phyloP scores from a whole-genome alignment of 2,329 filamentous ascomycete genomes.

The Xylariaceae sp. region DNA sequence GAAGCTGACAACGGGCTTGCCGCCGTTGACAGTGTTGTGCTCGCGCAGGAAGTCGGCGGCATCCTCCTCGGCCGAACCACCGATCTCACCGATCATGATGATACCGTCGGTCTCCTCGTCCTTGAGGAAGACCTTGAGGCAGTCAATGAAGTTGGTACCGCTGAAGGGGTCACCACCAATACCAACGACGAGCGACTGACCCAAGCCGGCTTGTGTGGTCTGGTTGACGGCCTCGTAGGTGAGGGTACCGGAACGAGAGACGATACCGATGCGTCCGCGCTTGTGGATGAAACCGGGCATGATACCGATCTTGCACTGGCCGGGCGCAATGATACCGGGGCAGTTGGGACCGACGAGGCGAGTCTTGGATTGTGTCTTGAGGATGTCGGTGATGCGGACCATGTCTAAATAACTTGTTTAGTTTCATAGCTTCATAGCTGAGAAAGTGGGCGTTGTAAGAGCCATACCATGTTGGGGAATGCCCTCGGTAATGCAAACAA shows the following conservation, averaged over 20 bases:
- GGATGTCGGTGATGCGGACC: slow-evolving; percentile 96
- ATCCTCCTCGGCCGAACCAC: slow-evolving; percentile 95
- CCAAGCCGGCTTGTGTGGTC: slow-evolving; percentile 92
- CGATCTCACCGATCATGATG: slow-evolving; percentile 99
- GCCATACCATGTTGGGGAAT: slow-evolving; percentile 88
- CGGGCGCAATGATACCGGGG: slow-evolving; percentile 89
- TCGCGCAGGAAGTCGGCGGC: slow-evolving; percentile 91
- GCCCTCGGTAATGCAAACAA: slow-evolving; percentile 97
- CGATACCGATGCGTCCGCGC: slow-evolving; percentile 96
- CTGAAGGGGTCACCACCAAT: slow-evolving; percentile 98
- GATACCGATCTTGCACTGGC: slow-evolving; percentile 99
- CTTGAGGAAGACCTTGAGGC: slow-evolving; percentile 91
- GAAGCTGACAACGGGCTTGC: slow-evolving; percentile 95
- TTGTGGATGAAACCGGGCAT: slow-evolving; percentile 99
- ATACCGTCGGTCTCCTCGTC: slow-evolving; percentile 97
- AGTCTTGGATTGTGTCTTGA: slow-evolving; percentile 97
- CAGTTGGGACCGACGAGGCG: slow-evolving; percentile 96
- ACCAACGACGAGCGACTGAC: slow-evolving; percentile 95
- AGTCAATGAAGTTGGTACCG: slow-evolving; percentile 99
- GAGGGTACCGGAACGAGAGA: slow-evolving; percentile 94
- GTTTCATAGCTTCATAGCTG: slow-evolving; percentile 2
- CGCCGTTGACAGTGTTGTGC: slow-evolving; percentile 78
- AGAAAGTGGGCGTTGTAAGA: slow-evolving; percentile 1
- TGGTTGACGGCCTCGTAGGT: slow-evolving; percentile 99
- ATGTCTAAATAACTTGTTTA: slow-evolving; percentile 60